Evolutionary conservation across 2,329 filamentous ascomycete genomes (phyloP).

Genomic region (Fusarium sp.): DNA sequence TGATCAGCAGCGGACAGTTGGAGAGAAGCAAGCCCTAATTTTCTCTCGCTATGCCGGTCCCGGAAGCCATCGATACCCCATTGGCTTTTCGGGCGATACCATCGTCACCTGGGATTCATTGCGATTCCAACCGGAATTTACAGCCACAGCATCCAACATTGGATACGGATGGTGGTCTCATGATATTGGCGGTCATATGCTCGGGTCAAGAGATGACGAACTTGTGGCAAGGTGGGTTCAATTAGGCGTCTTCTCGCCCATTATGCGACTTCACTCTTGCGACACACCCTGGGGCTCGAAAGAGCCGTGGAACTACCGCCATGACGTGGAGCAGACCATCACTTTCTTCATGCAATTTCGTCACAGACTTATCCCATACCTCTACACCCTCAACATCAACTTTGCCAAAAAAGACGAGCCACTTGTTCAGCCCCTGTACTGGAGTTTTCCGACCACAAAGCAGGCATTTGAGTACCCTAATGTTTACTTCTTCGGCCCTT

Average conservation of each 20-base stretch:
- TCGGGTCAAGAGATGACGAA: conserved; percentile 69
- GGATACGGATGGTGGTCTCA: conserved; percentile 79
- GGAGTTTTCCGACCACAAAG: conserved; percentile 66
- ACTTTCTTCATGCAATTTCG: conserved; percentile 66
- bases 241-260: conserved; percentile 71
- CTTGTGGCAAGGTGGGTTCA: conserved; percentile 73
- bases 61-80: conserved; percentile 73
- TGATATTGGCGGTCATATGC: conserved; percentile 75
- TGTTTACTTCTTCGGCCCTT: conserved; percentile 71
- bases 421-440: conserved; percentile 74
- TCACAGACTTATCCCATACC: conserved; percentile 71
- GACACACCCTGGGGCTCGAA: conserved; percentile 71
- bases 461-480: conserved; percentile 70
- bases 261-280: conserved; percentile 72
- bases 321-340: conserved; percentile 62
- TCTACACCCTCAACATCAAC: conserved; percentile 70
- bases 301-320: conserved; percentile 71
- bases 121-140: conserved; percentile 76
- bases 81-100: conserved; percentile 75
- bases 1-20: conserved; percentile 58
- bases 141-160: conserved; percentile 75
- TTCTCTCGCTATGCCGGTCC: conserved; percentile 74
- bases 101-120: conserved; percentile 72
- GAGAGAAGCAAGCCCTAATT: conserved; percentile 60
- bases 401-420: conserved; percentile 63